Base-by-base conservation (phyloP, 1,284 basidiomycete species). In the Tilletia horrida region DNA sequence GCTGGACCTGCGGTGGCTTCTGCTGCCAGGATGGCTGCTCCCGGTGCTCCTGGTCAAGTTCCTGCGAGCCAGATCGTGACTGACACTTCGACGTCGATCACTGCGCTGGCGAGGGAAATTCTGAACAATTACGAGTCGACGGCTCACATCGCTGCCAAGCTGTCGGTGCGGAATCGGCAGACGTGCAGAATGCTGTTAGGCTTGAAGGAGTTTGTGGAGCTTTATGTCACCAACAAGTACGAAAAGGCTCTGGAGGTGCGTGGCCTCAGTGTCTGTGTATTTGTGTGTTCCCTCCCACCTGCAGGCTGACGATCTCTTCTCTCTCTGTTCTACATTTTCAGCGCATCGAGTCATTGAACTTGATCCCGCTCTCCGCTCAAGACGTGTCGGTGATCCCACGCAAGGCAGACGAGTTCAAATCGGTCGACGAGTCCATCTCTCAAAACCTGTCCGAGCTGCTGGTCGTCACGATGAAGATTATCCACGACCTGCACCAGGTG, bases 401-500 rank as follows among this genome's bases (percentile, higher is more conserved):
- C 66, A 88, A 90, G 67, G 91, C 93, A 4, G 92, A 96, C 77
- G 91, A 93, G 76, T 94, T 97, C 85, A 90, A 90, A 81, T 88
- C 91, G 47, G 89, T 96, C 67, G 93, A 97, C 77, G 85, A 86
- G 68, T 87, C 90, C 3, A 85, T 97, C 75, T 91, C 94, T 72
- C 87, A 90, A 71, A 97, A 96, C 83, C 84, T 97, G 79, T 91
- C 93, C 78, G 88, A 88, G 3, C 91, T 96, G 80, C 86, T 97
- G 45, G 88, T 92, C 31, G 87, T 94, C 65, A 90, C 91, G n/a
- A 98, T 97, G 95, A 92, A 93, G 79, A 88, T 90, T 29, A 87
- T 98, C 31, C 90, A 90, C 71, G 75, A 77, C 64, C 69, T 81
- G 67, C 76, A 80, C 61, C 71, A 73, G 61, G 70, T 69, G 66